Evolutionary conservation across 106 monocot species (phyloP), one percentile per base, ranked within the genome.

Genomic region (Gastrodia elata): DNA sequence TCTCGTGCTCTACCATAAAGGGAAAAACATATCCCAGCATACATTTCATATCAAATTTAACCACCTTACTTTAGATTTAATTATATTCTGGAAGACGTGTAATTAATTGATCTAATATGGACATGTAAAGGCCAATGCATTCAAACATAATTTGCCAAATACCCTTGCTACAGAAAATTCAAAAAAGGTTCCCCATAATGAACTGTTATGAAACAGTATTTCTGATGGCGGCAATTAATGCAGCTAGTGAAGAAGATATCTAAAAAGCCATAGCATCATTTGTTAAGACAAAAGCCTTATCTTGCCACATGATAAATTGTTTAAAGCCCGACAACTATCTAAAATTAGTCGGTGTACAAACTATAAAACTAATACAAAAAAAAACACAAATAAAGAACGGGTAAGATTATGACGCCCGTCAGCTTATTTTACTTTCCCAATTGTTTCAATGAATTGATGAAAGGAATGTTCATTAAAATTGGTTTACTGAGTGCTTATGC

Each of bases 401-500:
- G 61, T 10, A 8, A 32, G 61, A 61, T 27, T 2, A 27, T 27
- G 61, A 32, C 27, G 14, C 27, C 30, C 28, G 13, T 2, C 30
- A 61, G 5, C 22, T 52, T 4, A 22, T 22, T 52, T 52, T 52
- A 52, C 52, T 24, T 61, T 32, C 32, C 61, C 32, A 32, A 32
- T 15, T 61, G 61, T 57, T 64, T 64, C 64, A 64, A 64, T 34
- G 13, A 64, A 64, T 22, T 3, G 13, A 64, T 15, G 64, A 64
- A 67, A 36, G 36, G 67, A 67, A 38, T 5, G 36, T 35, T 6
- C 20, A 67, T 36, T 20, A 61, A 61, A 4, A 61, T 13, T 30
- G 1, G 32, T n/a, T n/a, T n/a, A n/a, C n/a, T n/a, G n/a, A n/a
- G n/a, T n/a, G n/a, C n/a, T n/a, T n/a, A n/a, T n/a, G n/a, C n/a